Evolutionary conservation across 179 eudicot genomes (phyloP).

Genomic region (Dionaea muscipula): DNA sequence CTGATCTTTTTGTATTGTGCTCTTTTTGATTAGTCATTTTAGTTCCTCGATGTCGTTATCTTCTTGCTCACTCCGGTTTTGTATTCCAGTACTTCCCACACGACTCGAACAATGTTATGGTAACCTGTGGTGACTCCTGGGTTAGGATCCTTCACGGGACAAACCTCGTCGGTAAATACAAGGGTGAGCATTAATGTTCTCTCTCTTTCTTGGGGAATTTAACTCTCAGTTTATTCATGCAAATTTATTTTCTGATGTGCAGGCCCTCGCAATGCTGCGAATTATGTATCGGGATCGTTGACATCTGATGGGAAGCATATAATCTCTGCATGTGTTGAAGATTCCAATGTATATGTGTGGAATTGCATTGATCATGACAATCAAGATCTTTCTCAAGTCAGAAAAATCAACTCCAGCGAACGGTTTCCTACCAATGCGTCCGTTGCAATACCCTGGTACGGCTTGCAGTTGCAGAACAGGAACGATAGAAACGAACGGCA

Average conservation of each 20-base stretch:
- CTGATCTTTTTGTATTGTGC: background rate
- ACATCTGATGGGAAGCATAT: conserved; percentile 64
- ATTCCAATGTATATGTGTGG: conserved; percentile 58
- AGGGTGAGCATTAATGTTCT: conserved; percentile 30
- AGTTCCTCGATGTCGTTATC: no score
- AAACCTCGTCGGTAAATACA: conserved; percentile 51
- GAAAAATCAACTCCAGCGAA: conserved; percentile 40
- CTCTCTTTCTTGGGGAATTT: background rate
- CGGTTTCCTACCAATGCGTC: conserved; percentile 54
- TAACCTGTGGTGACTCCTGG: conserved; percentile 79
- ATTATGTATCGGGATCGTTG: conserved; percentile 60
- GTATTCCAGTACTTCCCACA: conserved; percentile 56
- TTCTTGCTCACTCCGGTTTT: no score
- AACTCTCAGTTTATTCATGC: no score
- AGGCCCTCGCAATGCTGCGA: conserved; percentile 53
- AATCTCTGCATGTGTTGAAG: conserved; percentile 52
- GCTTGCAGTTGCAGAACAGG: conserved; percentile 22
- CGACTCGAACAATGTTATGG: conserved; percentile 62
- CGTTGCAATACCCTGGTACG: conserved; percentile 72
- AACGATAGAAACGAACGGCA: background rate
- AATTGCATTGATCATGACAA: conserved; percentile 23
- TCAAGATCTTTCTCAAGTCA: conserved; percentile 20
- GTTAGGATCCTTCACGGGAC: conserved; percentile 52
- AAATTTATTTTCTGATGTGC: no score
- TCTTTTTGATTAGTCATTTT: no score